Conservation (phyloP, 805 yeast genomes). For the Pichia ethanolica region DNA sequence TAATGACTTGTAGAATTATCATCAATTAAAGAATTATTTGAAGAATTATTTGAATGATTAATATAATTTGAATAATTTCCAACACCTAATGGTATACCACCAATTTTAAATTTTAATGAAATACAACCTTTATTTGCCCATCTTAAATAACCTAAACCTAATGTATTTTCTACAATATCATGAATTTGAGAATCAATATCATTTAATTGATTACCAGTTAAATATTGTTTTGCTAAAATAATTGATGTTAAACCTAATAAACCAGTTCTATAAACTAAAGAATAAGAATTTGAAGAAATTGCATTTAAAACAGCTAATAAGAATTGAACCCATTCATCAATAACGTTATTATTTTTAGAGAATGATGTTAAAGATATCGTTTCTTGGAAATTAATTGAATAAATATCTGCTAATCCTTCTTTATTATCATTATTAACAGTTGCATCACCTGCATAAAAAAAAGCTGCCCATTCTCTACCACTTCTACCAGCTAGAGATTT, state of each 20-base stretch:
- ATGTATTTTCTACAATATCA: constrained; percentile 31
- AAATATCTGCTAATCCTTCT: constrained; percentile 26
- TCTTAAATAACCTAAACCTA: constrained; percentile 52
- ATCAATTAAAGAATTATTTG: no score
- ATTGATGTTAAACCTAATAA: constrained; percentile 46
- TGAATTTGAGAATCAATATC: constrained; percentile 32
- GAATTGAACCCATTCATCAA: constrained; percentile 28
- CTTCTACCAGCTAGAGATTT: constrained; percentile 2
- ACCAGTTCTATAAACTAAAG: constrained; percentile 37
- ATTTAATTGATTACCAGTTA: constrained; percentile 12
- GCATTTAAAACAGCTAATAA: constrained; percentile 20
- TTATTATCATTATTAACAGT: not conserved
- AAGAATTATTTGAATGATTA: no score
- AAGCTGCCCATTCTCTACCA: constrained; percentile 9
- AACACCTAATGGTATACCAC: constrained; percentile 22
- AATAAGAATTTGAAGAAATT: constrained; percentile 19
- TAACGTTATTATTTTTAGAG: constrained; percentile 28
- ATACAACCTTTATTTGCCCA: constrained; percentile 64
- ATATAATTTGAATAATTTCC: not conserved
- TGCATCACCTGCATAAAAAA: constrained; percentile 9
- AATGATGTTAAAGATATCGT: constrained; percentile 41
- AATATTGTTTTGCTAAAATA: constrained; percentile 25
- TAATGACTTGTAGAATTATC: not conserved
- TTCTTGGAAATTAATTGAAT: constrained; percentile 43
- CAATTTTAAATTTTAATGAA: constrained; percentile 35